Evolutionary conservation across 257 asterid species (phyloP), one percentile per base, ranked within the genome.

Genomic region (Forsythia suspensa): DNA sequence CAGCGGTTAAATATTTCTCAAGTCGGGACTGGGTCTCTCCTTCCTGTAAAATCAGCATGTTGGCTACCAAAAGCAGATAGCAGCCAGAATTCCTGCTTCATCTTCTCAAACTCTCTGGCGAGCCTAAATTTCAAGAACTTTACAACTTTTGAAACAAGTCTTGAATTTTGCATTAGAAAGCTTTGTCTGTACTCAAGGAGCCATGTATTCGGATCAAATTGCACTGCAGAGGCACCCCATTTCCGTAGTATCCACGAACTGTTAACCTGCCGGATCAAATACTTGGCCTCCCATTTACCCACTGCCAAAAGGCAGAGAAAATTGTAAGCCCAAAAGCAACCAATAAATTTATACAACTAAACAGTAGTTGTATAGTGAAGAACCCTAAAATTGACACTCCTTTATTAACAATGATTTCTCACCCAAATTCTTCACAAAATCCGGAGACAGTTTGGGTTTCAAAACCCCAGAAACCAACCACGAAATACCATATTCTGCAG

Each of bases 191-290:
- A 29, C 34, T 29, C 34, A 29, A 29, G 34, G 34, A 29, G 34
- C 34, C 34, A 29, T 29, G 34, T 29, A 29, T 29, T 29, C 1
- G 34, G 34, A 29, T 29, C 34, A 29, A 29, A 29, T 29, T 1
- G 83, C 77, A 93, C 90, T 3, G 84, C 88, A 0, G 95, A 90
- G 36, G 92, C 87, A 75, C 90, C 84, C 99, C 97, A 93, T 81
- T 84, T 89, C 80, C 65, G 79, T 76, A 81, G 95, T 8, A 44
- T 78, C 99, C 97, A 93, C 8, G 94, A 90, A 86, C 91, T 83
- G 57, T 85, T 91, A 4, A 80, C 75, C 69, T 44, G 24, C 46
- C 90, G 72, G 38, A 88, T 75, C 43, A 70, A 48, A 79, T 83
- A 89, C 8, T 79, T 74, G n/a, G 85, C 77, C 76, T 79, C 90